Conservation (phyloP, 1,284 basidiomycete genomes). For the Phellopilus nigrolimitatus region DNA sequence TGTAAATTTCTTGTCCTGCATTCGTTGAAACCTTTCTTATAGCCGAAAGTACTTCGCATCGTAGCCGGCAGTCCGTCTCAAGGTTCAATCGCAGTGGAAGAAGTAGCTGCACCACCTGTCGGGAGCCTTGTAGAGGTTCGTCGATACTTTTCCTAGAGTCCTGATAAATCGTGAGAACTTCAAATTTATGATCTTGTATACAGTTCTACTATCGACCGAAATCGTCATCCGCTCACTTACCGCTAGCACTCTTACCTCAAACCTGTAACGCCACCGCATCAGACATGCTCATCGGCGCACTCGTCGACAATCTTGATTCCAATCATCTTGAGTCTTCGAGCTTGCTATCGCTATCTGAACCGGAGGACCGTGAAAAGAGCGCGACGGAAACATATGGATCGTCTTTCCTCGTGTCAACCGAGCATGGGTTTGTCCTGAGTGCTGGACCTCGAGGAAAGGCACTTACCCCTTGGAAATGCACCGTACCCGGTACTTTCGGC, state of each 20-base stretch:
- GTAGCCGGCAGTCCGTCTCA: slow-evolving; percentile 17
- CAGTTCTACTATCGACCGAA: slow-evolving; percentile 16
- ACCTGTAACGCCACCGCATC: neutral
- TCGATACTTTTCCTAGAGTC: neutral
- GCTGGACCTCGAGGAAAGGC: neutral
- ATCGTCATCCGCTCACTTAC: slow-evolving; percentile 1
- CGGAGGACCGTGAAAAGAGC: neutral
- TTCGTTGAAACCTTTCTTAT: neutral
- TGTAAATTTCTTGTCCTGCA: neutral
- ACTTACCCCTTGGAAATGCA: slow-evolving; percentile 16
- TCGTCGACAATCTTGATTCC: slow-evolving; percentile 2
- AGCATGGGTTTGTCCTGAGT: slow-evolving; percentile 14
- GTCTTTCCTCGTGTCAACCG: slow-evolving; percentile 7
- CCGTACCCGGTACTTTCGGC: slow-evolving; percentile 14
- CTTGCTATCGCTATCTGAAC: neutral
- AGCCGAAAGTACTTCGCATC: slow-evolving; percentile 9
- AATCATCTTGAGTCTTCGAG: neutral
- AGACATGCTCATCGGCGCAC: neutral
- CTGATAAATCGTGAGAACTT: neutral
- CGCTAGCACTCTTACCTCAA: neutral
- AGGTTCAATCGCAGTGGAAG: slow-evolving; percentile 20
- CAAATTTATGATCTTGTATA: neutral
- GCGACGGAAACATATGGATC: neutral
- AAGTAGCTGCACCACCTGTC: slow-evolving; percentile 12
- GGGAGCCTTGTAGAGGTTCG: slow-evolving; percentile 15